Conservation (phyloP, 108 stramenopile species). For the Hondaea fermentalgiana region DNA sequence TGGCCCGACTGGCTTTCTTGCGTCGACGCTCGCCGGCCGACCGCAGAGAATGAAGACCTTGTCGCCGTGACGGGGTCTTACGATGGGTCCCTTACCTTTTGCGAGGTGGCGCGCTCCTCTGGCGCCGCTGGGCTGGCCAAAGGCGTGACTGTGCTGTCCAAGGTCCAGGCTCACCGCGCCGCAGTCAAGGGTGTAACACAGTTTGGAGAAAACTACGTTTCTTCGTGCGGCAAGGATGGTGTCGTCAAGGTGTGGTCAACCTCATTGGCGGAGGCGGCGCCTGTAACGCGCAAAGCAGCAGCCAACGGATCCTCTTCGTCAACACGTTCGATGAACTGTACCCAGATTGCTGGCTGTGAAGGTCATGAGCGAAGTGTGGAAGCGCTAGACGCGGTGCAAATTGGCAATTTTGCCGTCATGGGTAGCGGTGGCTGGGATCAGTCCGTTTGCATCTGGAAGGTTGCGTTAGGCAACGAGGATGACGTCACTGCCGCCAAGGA, state of each 20-base stretch:
- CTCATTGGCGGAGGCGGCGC: neutral
- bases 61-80: neutral
- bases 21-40: neutral
- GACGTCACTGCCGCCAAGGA: neutral
- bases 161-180: neutral
- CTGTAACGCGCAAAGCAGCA: neutral
- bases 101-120: neutral
- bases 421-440: neutral
- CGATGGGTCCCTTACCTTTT: neutral
- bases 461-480: neutral
- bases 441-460: neutral
- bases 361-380: neutral
- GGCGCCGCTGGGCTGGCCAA: neutral
- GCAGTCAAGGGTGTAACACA: neutral
- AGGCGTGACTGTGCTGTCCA: neutral
- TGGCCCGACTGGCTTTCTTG: conserved; percentile 14
- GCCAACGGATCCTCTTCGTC: neutral
- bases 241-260: neutral
- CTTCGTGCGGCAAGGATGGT: neutral
- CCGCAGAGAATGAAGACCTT: neutral
- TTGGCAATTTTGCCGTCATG: neutral
- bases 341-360: neutral
- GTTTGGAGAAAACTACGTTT: neutral
- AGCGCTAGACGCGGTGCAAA: neutral
- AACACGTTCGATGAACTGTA: neutral